phyloP scores from a whole-genome alignment of 2,329 filamentous ascomycete genomes.

The Diaporthe vaccinii region DNA sequence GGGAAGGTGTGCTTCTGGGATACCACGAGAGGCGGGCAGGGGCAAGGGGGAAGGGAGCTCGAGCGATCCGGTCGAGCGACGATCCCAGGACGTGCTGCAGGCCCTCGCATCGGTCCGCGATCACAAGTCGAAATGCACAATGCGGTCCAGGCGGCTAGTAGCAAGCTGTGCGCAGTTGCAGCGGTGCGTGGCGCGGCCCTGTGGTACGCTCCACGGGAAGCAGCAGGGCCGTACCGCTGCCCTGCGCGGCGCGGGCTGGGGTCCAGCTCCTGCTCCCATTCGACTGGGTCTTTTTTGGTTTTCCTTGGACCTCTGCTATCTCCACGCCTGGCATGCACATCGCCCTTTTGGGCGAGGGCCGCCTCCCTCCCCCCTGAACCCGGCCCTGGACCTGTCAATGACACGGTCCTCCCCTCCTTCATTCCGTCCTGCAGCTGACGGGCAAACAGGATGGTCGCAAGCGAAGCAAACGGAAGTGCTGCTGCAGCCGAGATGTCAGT shows the following conservation, averaged over 20 bases:
- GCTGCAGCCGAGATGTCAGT: constrained; percentile 17
- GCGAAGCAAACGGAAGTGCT: background rate
- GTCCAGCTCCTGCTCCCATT: constrained; percentile 20
- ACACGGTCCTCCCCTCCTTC: constrained; percentile 14
- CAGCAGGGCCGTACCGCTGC: constrained; percentile 36
- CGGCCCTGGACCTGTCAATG: constrained; percentile 27
- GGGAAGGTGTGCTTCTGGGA: background rate
- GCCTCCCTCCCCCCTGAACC: constrained; percentile 13
- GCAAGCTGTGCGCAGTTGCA: constrained; percentile 14
- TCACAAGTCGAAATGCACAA: constrained; percentile 36
- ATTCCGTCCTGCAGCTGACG: constrained; percentile 15
- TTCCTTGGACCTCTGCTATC: constrained; percentile 13
- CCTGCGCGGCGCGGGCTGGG: constrained; percentile 22
- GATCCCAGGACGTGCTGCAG: constrained; percentile 33
- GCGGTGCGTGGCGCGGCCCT: constrained; percentile 16
- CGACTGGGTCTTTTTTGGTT: constrained; percentile 11
- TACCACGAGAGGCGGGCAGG: background rate
- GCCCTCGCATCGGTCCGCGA: constrained; percentile 37
- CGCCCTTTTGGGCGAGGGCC: constrained; percentile 10
- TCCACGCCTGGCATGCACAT: constrained; percentile 30
- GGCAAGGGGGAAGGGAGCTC: background rate
- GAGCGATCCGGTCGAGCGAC: constrained; percentile 23
- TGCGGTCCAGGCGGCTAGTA: constrained; percentile 22
- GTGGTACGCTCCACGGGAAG: constrained; percentile 34
- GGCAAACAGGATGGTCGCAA: constrained; percentile 15